These are phyloP conservation scores for Pichia sp. DNA, from an alignment of 1,139 yeast genomes.

Conservation along the genomic window DNA sequence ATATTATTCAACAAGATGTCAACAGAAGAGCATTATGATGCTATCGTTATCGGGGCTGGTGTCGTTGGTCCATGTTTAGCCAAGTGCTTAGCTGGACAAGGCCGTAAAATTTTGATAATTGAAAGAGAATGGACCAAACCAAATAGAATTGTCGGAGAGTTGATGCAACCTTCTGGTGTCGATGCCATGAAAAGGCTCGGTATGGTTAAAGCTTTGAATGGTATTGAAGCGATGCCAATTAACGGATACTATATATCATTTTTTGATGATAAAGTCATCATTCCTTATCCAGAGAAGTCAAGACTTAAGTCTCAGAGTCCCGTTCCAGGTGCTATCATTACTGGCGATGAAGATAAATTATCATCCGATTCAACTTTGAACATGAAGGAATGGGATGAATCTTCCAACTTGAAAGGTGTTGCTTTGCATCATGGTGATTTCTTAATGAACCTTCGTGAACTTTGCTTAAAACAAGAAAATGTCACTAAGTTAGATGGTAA, in stretches of 20 bases:
- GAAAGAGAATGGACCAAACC: conserved; percentile 92
- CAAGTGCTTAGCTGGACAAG: conserved; percentile 83
- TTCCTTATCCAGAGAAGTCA: conserved; percentile 63
- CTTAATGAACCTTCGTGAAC: conserved; percentile 63
- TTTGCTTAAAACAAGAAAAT: conserved; percentile 60
- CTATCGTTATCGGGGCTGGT: conserved; percentile 85
- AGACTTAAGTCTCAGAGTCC: conserved; percentile 36
- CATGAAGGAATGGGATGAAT: conserved; percentile 48
- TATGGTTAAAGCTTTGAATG: conserved; percentile 68
- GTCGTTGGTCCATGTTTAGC: conserved; percentile 94
- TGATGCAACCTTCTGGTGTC: conserved; percentile 92
- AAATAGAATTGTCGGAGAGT: conserved; percentile 93
- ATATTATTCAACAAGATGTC: conserved; percentile 1
- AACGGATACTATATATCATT: conserved; percentile 77
- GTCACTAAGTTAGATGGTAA: conserved; percentile 78
- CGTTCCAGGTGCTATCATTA: conserved; percentile 45
- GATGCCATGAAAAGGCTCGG: conserved; percentile 77
- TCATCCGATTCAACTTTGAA: conserved; percentile 41
- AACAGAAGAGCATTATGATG: conserved; percentile 37
- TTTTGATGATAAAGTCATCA: conserved; percentile 43
- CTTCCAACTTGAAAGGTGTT: conserved; percentile 59
- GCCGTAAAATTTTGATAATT: conserved; percentile 62
- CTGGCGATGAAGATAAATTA: conserved; percentile 48
- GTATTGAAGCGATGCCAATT: conserved; percentile 72
- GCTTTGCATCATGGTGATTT: conserved; percentile 92